Conservation (phyloP, 176 grass and related monocot genomes). For the Oryza brachyantha region DNA sequence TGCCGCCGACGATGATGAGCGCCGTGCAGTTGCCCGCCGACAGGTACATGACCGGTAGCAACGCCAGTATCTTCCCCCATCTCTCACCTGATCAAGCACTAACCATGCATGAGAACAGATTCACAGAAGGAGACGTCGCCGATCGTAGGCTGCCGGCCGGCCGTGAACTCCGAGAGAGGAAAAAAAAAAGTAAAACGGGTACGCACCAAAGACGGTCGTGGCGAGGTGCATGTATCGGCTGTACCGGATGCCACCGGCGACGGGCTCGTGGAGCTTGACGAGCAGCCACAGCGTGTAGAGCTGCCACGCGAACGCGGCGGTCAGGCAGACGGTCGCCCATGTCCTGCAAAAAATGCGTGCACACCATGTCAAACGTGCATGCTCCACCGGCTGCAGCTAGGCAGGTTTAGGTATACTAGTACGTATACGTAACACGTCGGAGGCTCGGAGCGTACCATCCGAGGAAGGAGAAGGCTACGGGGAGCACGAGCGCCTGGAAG, state of each 20-base stretch:
- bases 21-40: constrained; percentile 90
- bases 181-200: too few species aligned
- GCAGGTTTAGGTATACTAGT: neutral
- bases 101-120: neutral
- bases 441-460: constrained; percentile 94
- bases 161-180: neutral
- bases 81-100: constrained; percentile 41
- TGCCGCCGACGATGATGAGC: constrained; percentile 75
- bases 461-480: constrained; percentile 69
- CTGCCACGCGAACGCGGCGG: constrained; percentile 81
- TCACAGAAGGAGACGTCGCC: neutral
- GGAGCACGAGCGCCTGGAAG: constrained; percentile 90
- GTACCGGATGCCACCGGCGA: constrained; percentile 67
- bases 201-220: constrained; percentile 59
- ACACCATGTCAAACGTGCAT: neutral
- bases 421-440: neutral
- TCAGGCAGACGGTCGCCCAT: constrained; percentile 73
- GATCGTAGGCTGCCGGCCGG: neutral
- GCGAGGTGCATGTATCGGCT: constrained; percentile 82
- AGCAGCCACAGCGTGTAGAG: constrained; percentile 93
- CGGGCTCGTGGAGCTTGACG: constrained; percentile 82
- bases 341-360: constrained; percentile 49
- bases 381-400: neutral
- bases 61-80: constrained; percentile 57
- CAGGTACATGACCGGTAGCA: constrained; percentile 78